Conservation (phyloP, 2,329 filamentous ascomycete genomes). For the Monosporascus sp. region DNA sequence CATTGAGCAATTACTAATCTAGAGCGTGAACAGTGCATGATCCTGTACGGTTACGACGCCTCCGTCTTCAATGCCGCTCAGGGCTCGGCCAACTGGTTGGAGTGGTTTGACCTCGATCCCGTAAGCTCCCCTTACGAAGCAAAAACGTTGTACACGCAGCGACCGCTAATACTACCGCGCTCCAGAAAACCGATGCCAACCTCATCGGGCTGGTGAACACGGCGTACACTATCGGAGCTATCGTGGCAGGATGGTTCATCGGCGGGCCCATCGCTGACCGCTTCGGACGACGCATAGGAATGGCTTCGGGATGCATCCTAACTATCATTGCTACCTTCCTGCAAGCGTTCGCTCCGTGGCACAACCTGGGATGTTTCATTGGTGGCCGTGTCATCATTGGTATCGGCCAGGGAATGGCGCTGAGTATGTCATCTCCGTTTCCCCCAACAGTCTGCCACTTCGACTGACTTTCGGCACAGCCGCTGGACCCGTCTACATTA, state of each 20-base stretch:
- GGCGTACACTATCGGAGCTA: slow-evolving; percentile 64
- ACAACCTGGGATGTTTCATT: slow-evolving; percentile 61
- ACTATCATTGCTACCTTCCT: slow-evolving; percentile 65
- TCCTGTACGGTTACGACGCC: slow-evolving; percentile 69
- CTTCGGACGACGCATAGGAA: slow-evolving; percentile 57
- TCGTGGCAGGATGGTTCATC: slow-evolving; percentile 64
- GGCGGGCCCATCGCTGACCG: slow-evolving; percentile 58
- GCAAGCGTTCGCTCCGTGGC: slow-evolving; percentile 58
- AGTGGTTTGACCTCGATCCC: slow-evolving; percentile 50
- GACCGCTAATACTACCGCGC: neutral
- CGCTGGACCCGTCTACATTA: slow-evolving; percentile 65
- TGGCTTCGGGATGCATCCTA: slow-evolving; percentile 58
- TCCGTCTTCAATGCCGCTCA: slow-evolving; percentile 70
- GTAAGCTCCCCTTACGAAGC: slow-evolving; percentile 15
- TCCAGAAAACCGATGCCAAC: slow-evolving; percentile 35
- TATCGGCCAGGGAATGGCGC: slow-evolving; percentile 62
- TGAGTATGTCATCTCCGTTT: slow-evolving; percentile 37
- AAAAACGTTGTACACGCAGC: neutral
- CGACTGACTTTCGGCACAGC: slow-evolving; percentile 32
- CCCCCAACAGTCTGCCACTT: slow-evolving; percentile 11
- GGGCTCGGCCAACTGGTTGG: slow-evolving; percentile 60
- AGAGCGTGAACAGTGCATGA: slow-evolving; percentile 50
- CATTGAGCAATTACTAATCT: neutral
- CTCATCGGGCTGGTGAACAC: slow-evolving; percentile 55
- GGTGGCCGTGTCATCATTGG: slow-evolving; percentile 64